Evolutionary conservation across 2,329 filamentous ascomycete species (phyloP).

Genomic region (Colletotrichum viniferum): DNA sequence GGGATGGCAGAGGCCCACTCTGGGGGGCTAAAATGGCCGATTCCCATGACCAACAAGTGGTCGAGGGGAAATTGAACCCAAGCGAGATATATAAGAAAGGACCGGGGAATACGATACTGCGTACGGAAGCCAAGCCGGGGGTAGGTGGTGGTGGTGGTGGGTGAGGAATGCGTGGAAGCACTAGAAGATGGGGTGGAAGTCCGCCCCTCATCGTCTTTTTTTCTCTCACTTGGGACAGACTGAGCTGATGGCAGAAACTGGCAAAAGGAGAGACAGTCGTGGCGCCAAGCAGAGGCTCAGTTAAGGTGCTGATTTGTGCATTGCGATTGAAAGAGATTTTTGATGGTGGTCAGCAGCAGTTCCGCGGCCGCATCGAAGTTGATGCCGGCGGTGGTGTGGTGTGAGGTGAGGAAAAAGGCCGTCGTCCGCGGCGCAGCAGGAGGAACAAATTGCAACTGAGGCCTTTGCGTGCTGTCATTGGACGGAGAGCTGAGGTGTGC

Average conservation of each 20-base stretch:
- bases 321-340: background rate
- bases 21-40: background rate
- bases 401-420: background rate
- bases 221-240: background rate
- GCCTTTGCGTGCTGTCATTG: background rate
- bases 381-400: background rate
- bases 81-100: constrained; percentile 1
- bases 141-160: background rate
- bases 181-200: background rate
- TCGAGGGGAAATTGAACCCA: constrained; percentile 15
- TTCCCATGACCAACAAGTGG: constrained; percentile 7
- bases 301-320: constrained; percentile 7
- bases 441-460: background rate
- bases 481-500: background rate
- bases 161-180: background rate
- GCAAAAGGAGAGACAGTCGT: background rate
- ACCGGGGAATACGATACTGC: constrained; percentile 8
- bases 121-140: constrained; percentile 6
- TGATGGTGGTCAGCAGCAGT: background rate
- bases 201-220: background rate
- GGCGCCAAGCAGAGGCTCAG: background rate
- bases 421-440: background rate
- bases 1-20: constrained; percentile 2
- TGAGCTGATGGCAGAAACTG: background rate
- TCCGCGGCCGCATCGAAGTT: background rate